A percentile compares a stretch with the other conserved stretches of the same genome.
These are phyloP conservation scores for Sphaceloma murrayae DNA, from an alignment of 2,329 filamentous ascomycete genomes.

Conservation along the genomic window DNA sequence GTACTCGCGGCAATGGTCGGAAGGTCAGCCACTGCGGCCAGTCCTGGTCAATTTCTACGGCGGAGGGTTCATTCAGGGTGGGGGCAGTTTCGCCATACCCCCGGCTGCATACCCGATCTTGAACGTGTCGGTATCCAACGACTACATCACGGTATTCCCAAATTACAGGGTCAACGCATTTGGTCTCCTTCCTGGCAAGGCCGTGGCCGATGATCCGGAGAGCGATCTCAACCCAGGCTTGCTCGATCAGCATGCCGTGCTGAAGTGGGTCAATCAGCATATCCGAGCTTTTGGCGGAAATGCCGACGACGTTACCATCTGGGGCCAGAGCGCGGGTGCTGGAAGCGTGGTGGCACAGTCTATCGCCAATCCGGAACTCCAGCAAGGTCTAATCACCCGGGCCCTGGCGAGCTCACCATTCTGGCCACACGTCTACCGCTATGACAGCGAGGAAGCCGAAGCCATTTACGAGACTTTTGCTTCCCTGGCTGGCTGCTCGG, in stretches of 20 bases:
- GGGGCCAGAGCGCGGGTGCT: constrained; percentile 45
- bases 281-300: constrained; percentile 41
- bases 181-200: constrained; percentile 44
- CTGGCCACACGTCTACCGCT: constrained; percentile 50
- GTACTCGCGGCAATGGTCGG: constrained; percentile 49
- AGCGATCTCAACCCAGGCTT: constrained; percentile 42
- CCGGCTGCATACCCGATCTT: constrained; percentile 50
- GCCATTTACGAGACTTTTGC: constrained; percentile 41
- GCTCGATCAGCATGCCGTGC: constrained; percentile 41
- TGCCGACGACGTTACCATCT: constrained; percentile 32
- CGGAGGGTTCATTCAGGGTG: constrained; percentile 52
- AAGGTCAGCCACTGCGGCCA: constrained; percentile 39
- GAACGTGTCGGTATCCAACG: constrained; percentile 43
- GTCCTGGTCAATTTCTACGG: constrained; percentile 54
- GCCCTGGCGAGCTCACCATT: constrained; percentile 47
- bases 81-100: constrained; percentile 46
- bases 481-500: constrained; percentile 40
- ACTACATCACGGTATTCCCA: constrained; percentile 44
- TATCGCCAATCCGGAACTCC: constrained; percentile 39
- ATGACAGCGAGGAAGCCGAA: constrained; percentile 44
- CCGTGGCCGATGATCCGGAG: constrained; percentile 35
- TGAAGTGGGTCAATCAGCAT: constrained; percentile 44
- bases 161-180: constrained; percentile 52
- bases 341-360: constrained; percentile 46
- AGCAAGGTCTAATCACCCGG: constrained; percentile 33